Evolutionary conservation across 352 stramenopile species (phyloP).

Genomic region (Phytophthora hibernalis): DNA sequence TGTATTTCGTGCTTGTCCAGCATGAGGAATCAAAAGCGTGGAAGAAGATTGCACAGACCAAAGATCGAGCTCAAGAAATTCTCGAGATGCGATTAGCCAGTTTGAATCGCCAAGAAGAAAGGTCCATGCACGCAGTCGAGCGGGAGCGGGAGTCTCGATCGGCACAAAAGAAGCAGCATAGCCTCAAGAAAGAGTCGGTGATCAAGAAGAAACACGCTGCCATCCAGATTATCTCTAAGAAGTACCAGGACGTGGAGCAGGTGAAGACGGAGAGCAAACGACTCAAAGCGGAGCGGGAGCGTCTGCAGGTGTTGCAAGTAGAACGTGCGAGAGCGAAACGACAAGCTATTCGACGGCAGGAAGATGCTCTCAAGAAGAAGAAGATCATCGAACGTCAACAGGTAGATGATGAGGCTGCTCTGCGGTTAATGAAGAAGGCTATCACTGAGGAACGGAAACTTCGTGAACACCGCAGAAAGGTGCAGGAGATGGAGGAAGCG

Average conservation of each 20-base stretch:
- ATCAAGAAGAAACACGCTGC: slow-evolving; percentile 80
- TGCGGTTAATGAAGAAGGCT: slow-evolving; percentile 71
- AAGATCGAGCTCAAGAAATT: slow-evolving; percentile 76
- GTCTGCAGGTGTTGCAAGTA: slow-evolving; percentile 58
- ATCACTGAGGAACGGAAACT: slow-evolving; percentile 69
- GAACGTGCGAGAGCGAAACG: slow-evolving; percentile 63
- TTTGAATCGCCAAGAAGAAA: slow-evolving; percentile 55
- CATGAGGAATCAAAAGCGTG: slow-evolving; percentile 79
- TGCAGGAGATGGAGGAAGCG: slow-evolving; percentile 73
- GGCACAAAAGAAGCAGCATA: slow-evolving; percentile 63
- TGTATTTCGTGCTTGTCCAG: not conserved
- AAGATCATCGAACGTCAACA: slow-evolving; percentile 49
- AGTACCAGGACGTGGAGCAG: slow-evolving; percentile 79
- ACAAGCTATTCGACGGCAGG: slow-evolving; percentile 57
- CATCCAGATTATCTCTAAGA: slow-evolving; percentile 78
- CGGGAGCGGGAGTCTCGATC: slow-evolving; percentile 52
- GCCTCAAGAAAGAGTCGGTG: slow-evolving; percentile 74
- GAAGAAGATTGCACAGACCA: slow-evolving; percentile 85
- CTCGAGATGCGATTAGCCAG: slow-evolving; percentile 65
- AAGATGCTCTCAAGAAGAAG: slow-evolving; percentile 67
- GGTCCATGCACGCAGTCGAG: slow-evolving; percentile 49
- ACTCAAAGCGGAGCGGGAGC: slow-evolving; percentile 68
- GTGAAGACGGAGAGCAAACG: slow-evolving; percentile 76
- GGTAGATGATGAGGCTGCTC: slow-evolving; percentile 54
- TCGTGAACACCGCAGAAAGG: slow-evolving; percentile 56